Evolutionary conservation across 768 basidiomycete genomes (phyloP), one percentile per base, ranked within the genome.

Genomic region (Mrakia blollopis): DNA sequence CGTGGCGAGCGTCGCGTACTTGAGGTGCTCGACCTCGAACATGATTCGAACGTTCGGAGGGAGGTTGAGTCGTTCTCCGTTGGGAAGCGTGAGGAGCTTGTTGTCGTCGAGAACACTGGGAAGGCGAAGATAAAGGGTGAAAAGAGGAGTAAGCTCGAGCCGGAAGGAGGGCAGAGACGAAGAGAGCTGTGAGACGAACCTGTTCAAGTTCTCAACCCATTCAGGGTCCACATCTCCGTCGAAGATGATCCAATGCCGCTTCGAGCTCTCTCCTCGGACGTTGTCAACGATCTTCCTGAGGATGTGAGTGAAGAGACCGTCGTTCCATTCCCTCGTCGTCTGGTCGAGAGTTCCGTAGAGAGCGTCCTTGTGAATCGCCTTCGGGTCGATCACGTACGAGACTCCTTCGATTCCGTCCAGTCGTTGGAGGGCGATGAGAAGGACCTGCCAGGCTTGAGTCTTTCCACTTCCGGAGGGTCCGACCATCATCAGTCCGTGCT

Each of bases 401-500:
- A 96, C 89, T 14, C 97, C 94, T 84, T 99, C 97, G 62, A 89
- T 85, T 39, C 94, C 95, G 83, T 98, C 95, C 37, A 98, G 86
- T 18, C 92, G 88, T 83, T 97, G 93, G 70, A 98, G 86, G 0
- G 97, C 96, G 11, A 90, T 88, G 37, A 99, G 87, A 5, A 99
- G 87, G 61, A 98, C 93, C 81, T 91, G 91, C 97, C 97, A 98
- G 0, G 97, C 95, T 79, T 94, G 92, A 1, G 92, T 96, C 85
- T 99, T 99, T 41, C 97, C 97, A 68, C 89, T 94, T 37, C 96
- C 97, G 16, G 97, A 98, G 0, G 97, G 91, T 0, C 97, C 96
- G 39, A 99, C 97, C 94, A 99, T 97, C 97, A 99, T 98, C 60
- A 99, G 87, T 84, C 97, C 97, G 84, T 99, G 97, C 80, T 98